Base-by-base conservation (phyloP, 495 filamentous ascomycete species). In the Talaromyces borbonicus region DNA sequence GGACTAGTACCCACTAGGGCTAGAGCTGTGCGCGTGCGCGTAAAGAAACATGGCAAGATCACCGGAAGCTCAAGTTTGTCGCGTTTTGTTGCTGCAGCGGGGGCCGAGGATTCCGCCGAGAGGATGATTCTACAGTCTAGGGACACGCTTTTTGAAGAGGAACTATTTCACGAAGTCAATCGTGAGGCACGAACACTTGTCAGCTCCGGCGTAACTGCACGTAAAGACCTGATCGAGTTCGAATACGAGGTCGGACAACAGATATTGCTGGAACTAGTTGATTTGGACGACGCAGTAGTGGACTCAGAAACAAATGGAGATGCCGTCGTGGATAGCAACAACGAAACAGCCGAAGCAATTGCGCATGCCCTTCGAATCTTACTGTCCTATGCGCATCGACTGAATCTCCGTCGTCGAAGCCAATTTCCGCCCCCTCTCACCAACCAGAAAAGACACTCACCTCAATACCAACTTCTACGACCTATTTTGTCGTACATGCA, bases 131-230 rank as follows among this genome's bases (percentile, higher is more conserved):
- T 82, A 14, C 81, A 87, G 52, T 87, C 89, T 8, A 80, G 90
- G 22, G 84, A 99, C 59, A 88, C 85, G 46, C 70, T 94, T 1
- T 96, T 86, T 56, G 84, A 90, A 44, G 83, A 95, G 55, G 93
- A 99, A 57, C 63, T 99, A n/a, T 94, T 88, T 72, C 80, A 94
- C 50, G 92, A 97, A 61, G 61, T 99, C 16, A 78, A 81, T 38
- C 75, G 84, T 8, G 93, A 99, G 63, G 81, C 84, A 2, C 79
- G 87, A 5, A 65, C 72, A 0, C 64, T 93, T 29, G 71, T 78
- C 8, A 74, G 74, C 32, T 77, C 79, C 18, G 74, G 80, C 7
- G 80, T 95, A 8, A 77, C 72, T 12, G 69, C 79, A 4, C 67
- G 71, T 22, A 72, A 75, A 23, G 78, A 75, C 45, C 65, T 68